Percentiles rank a stretch among this genome's conserved stretches.
phyloP scores from a whole-genome alignment of 2,329 filamentous ascomycete species.

The Calonectria naviculata region DNA sequence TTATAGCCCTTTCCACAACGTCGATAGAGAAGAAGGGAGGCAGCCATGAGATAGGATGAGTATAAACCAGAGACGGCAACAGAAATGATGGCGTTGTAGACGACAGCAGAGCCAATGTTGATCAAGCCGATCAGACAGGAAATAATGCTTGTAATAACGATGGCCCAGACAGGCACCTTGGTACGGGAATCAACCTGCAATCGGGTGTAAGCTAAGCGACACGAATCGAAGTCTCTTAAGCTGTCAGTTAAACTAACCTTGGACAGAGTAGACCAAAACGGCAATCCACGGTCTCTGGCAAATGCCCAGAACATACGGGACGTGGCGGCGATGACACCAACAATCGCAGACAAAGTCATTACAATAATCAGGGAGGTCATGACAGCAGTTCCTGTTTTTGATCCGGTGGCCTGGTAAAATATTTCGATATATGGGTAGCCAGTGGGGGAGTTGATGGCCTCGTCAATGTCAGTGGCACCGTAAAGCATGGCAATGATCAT shows the following conservation, averaged over 20 bases:
- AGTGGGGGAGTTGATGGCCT: constrained; percentile 31
- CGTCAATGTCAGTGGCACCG: constrained; percentile 34
- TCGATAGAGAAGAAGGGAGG: constrained; percentile 35
- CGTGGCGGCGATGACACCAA: constrained; percentile 37
- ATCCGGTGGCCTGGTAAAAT: constrained; percentile 37
- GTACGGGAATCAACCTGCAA: constrained; percentile 31
- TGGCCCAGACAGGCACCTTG: constrained; percentile 36
- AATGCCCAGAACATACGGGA: constrained; percentile 39
- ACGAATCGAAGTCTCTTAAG: no score
- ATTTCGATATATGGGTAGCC: constrained; percentile 38
- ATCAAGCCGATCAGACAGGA: constrained; percentile 36
- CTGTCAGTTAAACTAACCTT: constrained; percentile 10
- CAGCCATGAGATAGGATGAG: constrained; percentile 35
- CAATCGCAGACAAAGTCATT: constrained; percentile 35
- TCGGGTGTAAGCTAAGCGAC: neutral
- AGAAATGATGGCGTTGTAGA: constrained; percentile 38
- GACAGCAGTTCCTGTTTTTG: constrained; percentile 27
- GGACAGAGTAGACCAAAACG: constrained; percentile 30
- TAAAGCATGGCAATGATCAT: constrained; percentile 41
- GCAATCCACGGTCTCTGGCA: constrained; percentile 32
- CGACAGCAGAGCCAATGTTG: constrained; percentile 35
- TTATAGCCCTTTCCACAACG: constrained; percentile 36
- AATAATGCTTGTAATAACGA: constrained; percentile 29
- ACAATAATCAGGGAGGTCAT: constrained; percentile 34
- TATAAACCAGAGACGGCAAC: constrained; percentile 35